Percentiles rank a stretch among this genome's conserved stretches.
phyloP scores from a whole-genome alignment of 2,329 filamentous ascomycete genomes.

The Fusarium brachygibbosum region DNA sequence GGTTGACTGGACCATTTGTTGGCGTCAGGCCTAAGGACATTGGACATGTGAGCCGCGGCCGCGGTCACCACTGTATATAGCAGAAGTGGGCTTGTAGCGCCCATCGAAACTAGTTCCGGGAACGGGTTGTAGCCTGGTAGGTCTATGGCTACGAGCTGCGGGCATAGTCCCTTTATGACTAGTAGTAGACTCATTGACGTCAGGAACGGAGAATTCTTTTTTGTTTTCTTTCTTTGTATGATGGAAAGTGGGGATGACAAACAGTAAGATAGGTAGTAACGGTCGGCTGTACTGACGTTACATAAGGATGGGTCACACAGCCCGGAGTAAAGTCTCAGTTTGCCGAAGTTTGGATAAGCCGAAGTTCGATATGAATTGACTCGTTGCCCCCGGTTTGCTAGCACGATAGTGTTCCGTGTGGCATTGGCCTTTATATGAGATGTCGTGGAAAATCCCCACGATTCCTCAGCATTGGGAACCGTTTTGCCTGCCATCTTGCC shows the following conservation, averaged over 20 bases:
- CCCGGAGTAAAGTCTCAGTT: neutral
- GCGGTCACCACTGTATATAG: conserved; percentile 14
- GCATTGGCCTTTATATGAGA: neutral
- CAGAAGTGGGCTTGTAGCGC: neutral
- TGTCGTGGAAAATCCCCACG: neutral
- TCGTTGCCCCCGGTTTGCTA: neutral
- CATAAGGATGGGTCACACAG: conserved; percentile 6
- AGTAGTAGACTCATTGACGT: too few species aligned
- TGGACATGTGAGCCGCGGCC: conserved; percentile 19
- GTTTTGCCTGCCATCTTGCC: conserved; percentile 8
- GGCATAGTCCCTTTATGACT: conserved; percentile 13
- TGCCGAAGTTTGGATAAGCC: neutral
- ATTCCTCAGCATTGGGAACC: neutral
- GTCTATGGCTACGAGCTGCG: conserved; percentile 14
- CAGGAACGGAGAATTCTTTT: too few species aligned
- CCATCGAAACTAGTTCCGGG: neutral
- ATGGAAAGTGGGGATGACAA: neutral
- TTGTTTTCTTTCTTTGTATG: too few species aligned
- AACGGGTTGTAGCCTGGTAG: conserved; percentile 15
- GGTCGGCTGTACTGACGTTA: neutral
- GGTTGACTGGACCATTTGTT: neutral
- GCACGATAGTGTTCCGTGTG: neutral
- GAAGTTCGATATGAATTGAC: fast-evolving
- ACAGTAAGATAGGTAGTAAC: conserved; percentile 20
- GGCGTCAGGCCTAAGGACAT: neutral